Base-by-base conservation (phyloP, 2,329 filamentous ascomycete genomes). In the Cercospora canescens region DNA sequence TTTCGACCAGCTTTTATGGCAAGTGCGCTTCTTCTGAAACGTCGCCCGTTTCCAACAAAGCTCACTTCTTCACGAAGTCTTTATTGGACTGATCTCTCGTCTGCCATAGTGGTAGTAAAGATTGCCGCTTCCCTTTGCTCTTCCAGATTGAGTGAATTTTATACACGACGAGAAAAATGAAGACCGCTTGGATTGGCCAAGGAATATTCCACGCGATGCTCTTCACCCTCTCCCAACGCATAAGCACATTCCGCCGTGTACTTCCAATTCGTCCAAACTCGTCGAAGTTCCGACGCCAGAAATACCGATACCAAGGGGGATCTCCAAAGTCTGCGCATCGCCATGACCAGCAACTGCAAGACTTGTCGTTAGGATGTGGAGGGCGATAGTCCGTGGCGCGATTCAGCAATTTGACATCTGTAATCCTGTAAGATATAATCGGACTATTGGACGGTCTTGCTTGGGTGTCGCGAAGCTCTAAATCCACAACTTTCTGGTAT, bases 211-310 rank as follows among this genome's bases (percentile, higher is more conserved):
- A 48, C 3, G 5, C 21, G 6, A 26, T 16, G 3, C 14, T 21
- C 4, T 48, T 30, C 21, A 52, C 24, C n/a, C 32, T 62, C 32
- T 26, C 14, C 59, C 59, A 62, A 2, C 59, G 35, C 24, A 61
- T 64, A 8, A 63, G 35, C 26, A 65, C 12, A 21, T 30, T 24
- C 28, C 66, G 45, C 14, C 65, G 64, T 55, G 63, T 24, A 39
- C 67, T 56, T 12, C 67, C 67, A 11, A 67, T 61, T 6, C 64
- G 45, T 2, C 67, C 67, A 62, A 52, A 63, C 16, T 63, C 45
- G 35, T 69, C 62, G 28, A 69, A 67, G n/a, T 67, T 65, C 9
- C 12, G 21, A 6, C 60, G 59, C 65, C 67, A 69, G 6, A 69
- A 56, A 32, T 63, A 65, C 21, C 61, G 59, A 34, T 69, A 67